Conservation (phyloP, 1,139 yeast genomes). For the Sugiyamaella xylanicola region DNA sequence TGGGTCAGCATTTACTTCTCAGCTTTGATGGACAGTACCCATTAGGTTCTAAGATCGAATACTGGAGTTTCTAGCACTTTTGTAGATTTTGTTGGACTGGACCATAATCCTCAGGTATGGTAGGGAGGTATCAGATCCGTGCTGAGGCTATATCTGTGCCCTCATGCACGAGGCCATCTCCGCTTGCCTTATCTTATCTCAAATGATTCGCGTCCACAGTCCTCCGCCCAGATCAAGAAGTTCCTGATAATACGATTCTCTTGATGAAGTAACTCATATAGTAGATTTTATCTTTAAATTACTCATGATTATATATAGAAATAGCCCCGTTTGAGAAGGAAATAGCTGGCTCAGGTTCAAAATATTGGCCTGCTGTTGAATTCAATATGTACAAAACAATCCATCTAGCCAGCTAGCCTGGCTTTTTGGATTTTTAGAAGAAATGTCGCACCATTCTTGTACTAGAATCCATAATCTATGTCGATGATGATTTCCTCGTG, state of each 20-base stretch:
- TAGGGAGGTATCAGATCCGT: too few species aligned
- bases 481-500: conserved; percentile 7
- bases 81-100: too few species aligned
- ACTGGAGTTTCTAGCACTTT: too few species aligned
- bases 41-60: too few species aligned
- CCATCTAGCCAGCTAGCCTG: conserved; percentile 4
- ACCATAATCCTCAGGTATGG: too few species aligned
- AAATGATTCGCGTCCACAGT: too few species aligned
- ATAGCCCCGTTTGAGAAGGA: conserved; percentile 4
- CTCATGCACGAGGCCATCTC: background rate
- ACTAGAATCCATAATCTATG: background rate
- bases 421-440: background rate
- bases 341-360: background rate
- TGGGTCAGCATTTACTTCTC: too few species aligned
- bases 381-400: conserved; percentile 15
- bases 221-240: background rate
- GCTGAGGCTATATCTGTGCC: background rate
- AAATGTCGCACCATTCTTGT: conserved; percentile 1
- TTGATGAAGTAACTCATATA: conserved; percentile 6
- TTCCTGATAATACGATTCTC: background rate
- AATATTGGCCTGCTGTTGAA: background rate
- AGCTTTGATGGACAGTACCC: too few species aligned
- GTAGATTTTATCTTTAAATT: background rate
- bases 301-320: background rate
- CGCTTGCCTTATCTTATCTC: conserved; percentile 15